Evolutionary conservation across 2,329 filamentous ascomycete genomes (phyloP).

Genomic region (Cladophialophora exuberans): DNA sequence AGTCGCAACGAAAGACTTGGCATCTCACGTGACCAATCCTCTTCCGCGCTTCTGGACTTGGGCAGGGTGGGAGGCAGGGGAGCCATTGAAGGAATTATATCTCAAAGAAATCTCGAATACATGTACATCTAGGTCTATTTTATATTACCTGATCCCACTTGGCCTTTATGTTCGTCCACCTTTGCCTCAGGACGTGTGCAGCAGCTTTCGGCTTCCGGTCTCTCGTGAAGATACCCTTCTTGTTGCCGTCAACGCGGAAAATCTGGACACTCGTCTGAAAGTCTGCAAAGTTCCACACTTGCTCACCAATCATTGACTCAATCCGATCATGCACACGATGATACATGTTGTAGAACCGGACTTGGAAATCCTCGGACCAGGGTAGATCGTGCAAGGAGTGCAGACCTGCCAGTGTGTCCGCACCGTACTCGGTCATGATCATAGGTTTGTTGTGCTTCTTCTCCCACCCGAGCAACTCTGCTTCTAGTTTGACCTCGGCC

Average conservation of each 20-base stretch:
- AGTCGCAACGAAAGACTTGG: no score
- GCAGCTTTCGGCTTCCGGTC: background rate
- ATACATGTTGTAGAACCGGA: constrained; percentile 35
- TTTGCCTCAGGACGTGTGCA: background rate
- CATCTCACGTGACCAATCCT: no score
- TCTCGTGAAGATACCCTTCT: background rate
- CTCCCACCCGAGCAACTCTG: constrained; percentile 34
- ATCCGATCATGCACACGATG: constrained; percentile 38
- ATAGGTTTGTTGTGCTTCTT: constrained; percentile 37
- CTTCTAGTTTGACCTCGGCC: no score
- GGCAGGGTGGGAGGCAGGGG: no score
- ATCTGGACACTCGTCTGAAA: constrained; percentile 2
- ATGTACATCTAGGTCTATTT: no score
- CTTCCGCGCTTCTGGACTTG: no score
- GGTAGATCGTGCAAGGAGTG: constrained; percentile 34
- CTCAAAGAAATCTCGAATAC: no score
- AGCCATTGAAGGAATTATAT: no score
- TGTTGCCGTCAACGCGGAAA: background rate
- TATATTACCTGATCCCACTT: no score
- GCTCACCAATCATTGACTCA: constrained; percentile 36
- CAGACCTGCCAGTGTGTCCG: constrained; percentile 36
- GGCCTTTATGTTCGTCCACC: background rate
- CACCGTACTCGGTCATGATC: constrained; percentile 38
- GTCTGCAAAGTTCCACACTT: constrained; percentile 13
- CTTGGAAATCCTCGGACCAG: constrained; percentile 39